Evolutionary conservation across 768 basidiomycete genomes (phyloP).

Genomic region (Trametes gibbosa): DNA sequence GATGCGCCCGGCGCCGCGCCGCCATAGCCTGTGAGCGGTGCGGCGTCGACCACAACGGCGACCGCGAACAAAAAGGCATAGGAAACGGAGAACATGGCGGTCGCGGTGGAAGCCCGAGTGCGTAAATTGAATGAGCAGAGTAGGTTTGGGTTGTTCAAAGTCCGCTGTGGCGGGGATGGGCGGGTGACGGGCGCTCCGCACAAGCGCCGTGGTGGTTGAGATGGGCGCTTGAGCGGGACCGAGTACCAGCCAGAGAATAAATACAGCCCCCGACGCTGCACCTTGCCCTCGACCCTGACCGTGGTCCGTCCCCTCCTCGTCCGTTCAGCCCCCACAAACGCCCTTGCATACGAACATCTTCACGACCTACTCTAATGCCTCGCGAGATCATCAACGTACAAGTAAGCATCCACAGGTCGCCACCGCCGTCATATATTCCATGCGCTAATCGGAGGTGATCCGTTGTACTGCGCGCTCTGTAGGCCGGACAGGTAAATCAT

Average conservation of each 20-base stretch:
- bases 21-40: not conserved
- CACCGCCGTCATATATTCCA: not conserved
- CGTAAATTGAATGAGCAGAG: too few relatives aligned
- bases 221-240: too few relatives aligned
- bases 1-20: not conserved
- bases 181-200: too few relatives aligned
- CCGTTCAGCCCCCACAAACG: not conserved
- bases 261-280: not conserved
- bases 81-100: not conserved
- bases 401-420: constrained; percentile 35
- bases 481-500: not conserved
- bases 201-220: too few relatives aligned
- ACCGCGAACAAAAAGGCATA: not conserved
- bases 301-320: not conserved
- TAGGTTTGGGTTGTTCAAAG: too few relatives aligned
- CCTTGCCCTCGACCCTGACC: constrained; percentile 5
- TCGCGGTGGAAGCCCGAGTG: not conserved
- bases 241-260: constrained; percentile 1
- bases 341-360: not conserved
- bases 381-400: constrained; percentile 86
- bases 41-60: not conserved
- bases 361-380: constrained; percentile 45
- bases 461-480: not conserved
- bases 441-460: not conserved
- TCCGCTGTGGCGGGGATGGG: too few relatives aligned